Conservation (phyloP, 805 yeast genomes). For the Kuraishia hungarica region DNA sequence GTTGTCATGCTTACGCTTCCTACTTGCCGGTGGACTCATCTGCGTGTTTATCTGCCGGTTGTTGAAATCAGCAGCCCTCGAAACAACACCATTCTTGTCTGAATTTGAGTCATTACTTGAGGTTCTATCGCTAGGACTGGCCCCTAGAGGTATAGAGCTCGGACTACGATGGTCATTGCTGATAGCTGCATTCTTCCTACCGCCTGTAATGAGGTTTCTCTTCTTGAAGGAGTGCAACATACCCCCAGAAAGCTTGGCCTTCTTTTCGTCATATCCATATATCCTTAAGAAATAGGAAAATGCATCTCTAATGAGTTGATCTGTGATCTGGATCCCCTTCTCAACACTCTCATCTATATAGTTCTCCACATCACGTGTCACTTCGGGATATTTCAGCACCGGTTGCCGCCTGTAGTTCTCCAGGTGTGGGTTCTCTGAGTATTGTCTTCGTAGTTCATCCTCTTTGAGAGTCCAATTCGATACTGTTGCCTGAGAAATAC, state of each 20-base stretch:
- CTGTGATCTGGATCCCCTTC: slow-evolving; percentile 15
- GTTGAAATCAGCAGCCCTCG: not conserved
- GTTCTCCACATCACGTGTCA: slow-evolving; percentile 21
- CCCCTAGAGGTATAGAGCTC: not conserved
- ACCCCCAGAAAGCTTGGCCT: slow-evolving; percentile 22
- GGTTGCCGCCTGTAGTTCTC: slow-evolving; percentile 21
- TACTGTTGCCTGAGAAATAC: slow-evolving; percentile 26
- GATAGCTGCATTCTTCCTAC: not conserved
- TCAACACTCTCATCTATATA: slow-evolving; percentile 11
- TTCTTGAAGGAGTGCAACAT: slow-evolving; percentile 25
- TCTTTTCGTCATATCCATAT: slow-evolving; percentile 14
- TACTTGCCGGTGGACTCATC: not conserved
- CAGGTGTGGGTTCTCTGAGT: slow-evolving; percentile 16
- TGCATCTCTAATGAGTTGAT: slow-evolving; percentile 14
- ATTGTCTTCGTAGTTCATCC: slow-evolving; percentile 13
- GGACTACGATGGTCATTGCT: not conserved
- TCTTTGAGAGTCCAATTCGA: slow-evolving; percentile 24
- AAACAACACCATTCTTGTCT: not conserved
- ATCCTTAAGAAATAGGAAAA: slow-evolving; percentile 8
- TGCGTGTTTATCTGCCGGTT: not conserved
- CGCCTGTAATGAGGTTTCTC: not conserved
- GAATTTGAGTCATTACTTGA: not conserved
- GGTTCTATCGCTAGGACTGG: not conserved
- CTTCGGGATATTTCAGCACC: slow-evolving; percentile 23
- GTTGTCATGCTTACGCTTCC: not conserved